Base-by-base conservation (phyloP, 192 early-diverging fungal genomes). In the Podila epicladia region DNA sequence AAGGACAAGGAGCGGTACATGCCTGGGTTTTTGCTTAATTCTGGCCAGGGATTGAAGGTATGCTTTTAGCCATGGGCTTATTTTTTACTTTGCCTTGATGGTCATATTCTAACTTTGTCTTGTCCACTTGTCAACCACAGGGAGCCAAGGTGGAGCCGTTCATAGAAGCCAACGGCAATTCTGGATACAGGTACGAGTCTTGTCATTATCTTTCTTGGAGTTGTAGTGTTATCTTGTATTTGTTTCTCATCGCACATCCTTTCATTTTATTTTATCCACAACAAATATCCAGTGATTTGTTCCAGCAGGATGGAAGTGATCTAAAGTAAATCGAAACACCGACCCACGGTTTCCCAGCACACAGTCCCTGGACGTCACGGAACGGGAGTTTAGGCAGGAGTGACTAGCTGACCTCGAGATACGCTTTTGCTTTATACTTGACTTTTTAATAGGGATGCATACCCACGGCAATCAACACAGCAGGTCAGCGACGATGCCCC, bases 1-100 rank as follows among this genome's bases (percentile, higher is more conserved):
- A 80, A 80, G 65, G 77, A 80, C 31, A 80, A 73, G 53, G 71
- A 80, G 32, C 65, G 77, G 1, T 80, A 73, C 37, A 69, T 80
- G 71, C 77, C 71, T 11, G 62, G 64, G 1, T 26, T 80, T 4
- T 62, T 80, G 20, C 62, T 80, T n/a, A 58, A 33, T 19, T 66
- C 59, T 24, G 22, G 55, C 15, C 63, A 58, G 19, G 65, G 53
- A 59, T 19, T 59, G 28, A 80, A 80, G 71, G 77, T 73, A 72
- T 9, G n/a, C 12, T 15, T 2, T 12, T 45, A 45, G 13, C 41
- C 8, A 15, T 15, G 17, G 4, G 4, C 33, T 13, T 70, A 62
- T 9, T 67, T 38, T 38, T 31, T 41, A 24, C 3, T 32, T 13
- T 58, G 62, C 28, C 28, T 24, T 57, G 13, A 26, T 48, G 26